Base-by-base conservation (phyloP, 2,329 filamentous ascomycete species). In the Monilinia fructigena region DNA sequence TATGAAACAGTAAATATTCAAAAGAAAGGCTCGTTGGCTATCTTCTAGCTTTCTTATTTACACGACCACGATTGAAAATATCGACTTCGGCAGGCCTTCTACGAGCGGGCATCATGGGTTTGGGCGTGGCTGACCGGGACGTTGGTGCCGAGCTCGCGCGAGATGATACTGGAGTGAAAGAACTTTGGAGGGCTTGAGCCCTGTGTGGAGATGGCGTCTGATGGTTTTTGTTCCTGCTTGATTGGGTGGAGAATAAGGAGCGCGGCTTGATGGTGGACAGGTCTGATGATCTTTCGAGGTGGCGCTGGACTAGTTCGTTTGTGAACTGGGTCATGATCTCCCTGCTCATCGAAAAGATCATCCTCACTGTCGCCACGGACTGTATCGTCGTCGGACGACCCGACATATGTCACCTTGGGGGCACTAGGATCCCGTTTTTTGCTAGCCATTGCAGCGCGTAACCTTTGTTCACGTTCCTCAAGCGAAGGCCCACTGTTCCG, bases 391-490 rank as follows among this genome's bases (percentile, higher is more conserved):
- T 73, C 71, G 11, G 70, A 74, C 3, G 68, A 71, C 10, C 69
- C 73, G 35, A 73, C 66, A n/a, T 70, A 55, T 26, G 70, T 73
- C 18, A 65, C 59, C 45, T 68, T 68, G 6, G 60, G 55, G 58
- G 58, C 35, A 47, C 53, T 11, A 45, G 28, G 5, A 66, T 52
- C 53, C 47, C 26, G 18, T 48, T 47, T 45, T 66, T 67, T 26
- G 58, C 68, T 56, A 55, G 69, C 71, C 65, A 68, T 73, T 5
- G 72, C 64, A 54, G 72, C 73, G n/a, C 67, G 62, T 38, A 75
- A 66, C 47, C 70, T 70, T n/a, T 66, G 68, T 55, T 82, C 80
- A 28, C 77, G 74, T 31, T 79, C 77, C 60, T 79, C 75, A 12
- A 78, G 56, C 11, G 70, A 66, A 69, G 69, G 64, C 54, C 71